phyloP scores from a whole-genome alignment of 176 grass and related monocot species.

The Aegilops sharonensis region DNA sequence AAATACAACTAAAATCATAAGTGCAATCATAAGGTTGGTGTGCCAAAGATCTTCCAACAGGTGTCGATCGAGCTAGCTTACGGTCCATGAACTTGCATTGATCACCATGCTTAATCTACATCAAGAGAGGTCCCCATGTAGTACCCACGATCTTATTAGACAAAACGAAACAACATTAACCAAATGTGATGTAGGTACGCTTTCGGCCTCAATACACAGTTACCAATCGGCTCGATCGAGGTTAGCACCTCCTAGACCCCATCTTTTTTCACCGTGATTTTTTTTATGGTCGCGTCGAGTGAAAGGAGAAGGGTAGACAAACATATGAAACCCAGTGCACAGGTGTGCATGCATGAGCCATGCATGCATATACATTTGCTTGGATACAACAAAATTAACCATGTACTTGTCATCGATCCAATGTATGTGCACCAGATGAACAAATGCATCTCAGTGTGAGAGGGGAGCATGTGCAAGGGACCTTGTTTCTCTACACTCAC shows the following conservation, averaged over 20 bases:
- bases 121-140: conserved; percentile 26
- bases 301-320: not conserved
- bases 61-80: not conserved
- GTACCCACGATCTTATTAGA: not conserved
- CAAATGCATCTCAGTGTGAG: not conserved
- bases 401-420: not conserved
- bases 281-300: not conserved
- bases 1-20: conserved; percentile 11
- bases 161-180: not conserved
- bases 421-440: not conserved
- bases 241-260: conserved; percentile 19
- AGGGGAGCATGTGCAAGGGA: conserved; percentile 30
- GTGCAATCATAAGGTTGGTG: conserved; percentile 33
- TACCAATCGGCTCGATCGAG: conserved; percentile 2
- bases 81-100: conserved; percentile 1
- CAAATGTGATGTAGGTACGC: not conserved
- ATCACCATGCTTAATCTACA: conserved; percentile 19
- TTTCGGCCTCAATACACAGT: conserved; percentile 28
- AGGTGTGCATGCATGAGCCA: not conserved
- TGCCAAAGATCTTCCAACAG: conserved; percentile 23
- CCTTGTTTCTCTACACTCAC: conserved; percentile 39
- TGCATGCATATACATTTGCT: conserved; percentile 16
- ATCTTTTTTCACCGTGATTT: not conserved
- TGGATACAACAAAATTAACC: conserved; percentile 28
- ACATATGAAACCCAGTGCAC: not conserved